These are phyloP conservation scores for Lepidium aucheri DNA, from an alignment of 345 rosid species.

Conservation along the genomic window DNA sequence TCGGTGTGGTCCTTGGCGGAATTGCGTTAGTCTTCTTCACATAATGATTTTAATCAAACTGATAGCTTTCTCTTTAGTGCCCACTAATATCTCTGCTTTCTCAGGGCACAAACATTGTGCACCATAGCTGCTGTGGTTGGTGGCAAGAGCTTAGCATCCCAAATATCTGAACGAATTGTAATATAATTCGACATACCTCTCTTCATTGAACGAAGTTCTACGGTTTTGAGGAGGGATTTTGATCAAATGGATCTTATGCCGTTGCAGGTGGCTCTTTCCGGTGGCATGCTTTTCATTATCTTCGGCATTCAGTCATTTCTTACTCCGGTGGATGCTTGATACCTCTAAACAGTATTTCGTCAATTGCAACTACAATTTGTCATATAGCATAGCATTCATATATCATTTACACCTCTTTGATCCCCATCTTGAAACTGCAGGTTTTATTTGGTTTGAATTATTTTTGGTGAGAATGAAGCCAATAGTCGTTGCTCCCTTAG, in stretches of 20 bases:
- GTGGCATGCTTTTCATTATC: conserved; percentile 77
- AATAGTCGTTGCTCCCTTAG: not conserved
- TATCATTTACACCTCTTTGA: not conserved
- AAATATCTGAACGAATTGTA: conserved; percentile 82
- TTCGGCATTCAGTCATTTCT: conserved; percentile 90
- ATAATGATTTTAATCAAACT: conserved; percentile 1
- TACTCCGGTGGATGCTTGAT: conserved; percentile 40
- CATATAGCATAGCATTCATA: not conserved
- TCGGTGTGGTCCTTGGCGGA: conserved; percentile 88
- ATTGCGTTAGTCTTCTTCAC: conserved; percentile 43
- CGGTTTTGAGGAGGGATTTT: not conserved
- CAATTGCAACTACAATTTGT: not conserved
- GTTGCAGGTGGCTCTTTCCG: conserved; percentile 73
- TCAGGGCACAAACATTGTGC: conserved; percentile 86
- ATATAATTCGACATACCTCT: not conserved
- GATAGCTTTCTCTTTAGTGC: not conserved
- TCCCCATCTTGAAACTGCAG: not conserved
- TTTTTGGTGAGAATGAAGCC: not conserved
- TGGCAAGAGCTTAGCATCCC: conserved; percentile 95
- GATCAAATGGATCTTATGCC: not conserved
- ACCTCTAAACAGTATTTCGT: conserved; percentile 26
- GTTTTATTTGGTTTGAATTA: not conserved
- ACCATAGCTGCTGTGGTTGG: conserved; percentile 91
- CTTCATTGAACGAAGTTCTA: not conserved
- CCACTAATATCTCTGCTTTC: not conserved